These are phyloP conservation scores for Podaxis pistillaris DNA, from an alignment of 768 basidiomycete genomes.

Conservation along the genomic window DNA sequence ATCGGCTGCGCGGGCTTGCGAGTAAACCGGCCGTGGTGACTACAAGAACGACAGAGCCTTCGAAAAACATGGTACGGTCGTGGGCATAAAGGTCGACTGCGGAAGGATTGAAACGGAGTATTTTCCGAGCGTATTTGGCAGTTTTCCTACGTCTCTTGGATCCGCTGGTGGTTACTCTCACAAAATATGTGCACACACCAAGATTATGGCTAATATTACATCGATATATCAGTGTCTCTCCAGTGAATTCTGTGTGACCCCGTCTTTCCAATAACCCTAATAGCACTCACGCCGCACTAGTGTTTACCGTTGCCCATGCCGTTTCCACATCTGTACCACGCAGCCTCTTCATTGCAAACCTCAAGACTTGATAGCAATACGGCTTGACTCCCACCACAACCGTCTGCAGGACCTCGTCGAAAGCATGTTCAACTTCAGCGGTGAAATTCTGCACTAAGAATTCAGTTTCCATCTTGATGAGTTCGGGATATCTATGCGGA, in stretches of 20 bases:
- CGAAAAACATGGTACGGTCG: too few species aligned
- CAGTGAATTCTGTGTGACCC: background rate
- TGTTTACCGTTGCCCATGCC: background rate
- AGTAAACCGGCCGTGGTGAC: too few species aligned
- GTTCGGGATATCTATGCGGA: background rate
- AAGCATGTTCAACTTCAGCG: background rate
- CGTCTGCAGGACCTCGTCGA: background rate
- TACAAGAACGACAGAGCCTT: too few species aligned
- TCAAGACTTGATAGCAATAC: background rate
- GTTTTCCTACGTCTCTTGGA: too few species aligned
- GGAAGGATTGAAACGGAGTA: too few species aligned
- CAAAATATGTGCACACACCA: too few species aligned
- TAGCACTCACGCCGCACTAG: background rate
- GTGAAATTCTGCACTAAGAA: slow-evolving; percentile 8
- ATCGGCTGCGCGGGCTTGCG: too few species aligned
- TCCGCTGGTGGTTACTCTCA: too few species aligned
- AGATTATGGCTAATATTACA: too few species aligned
- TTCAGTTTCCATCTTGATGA: slow-evolving; percentile 6
- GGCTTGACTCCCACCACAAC: background rate
- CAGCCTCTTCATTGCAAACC: slow-evolving; percentile 5
- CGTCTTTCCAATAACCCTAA: background rate
- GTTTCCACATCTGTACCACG: background rate
- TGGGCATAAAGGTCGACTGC: too few species aligned
- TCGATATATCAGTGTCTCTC: too few species aligned
- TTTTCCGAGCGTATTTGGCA: too few species aligned